A percentile compares a stretch with the other conserved stretches of the same genome.
Evolutionary conservation across 352 stramenopile species (phyloP).

Genomic region (Pythium guiyangense): DNA sequence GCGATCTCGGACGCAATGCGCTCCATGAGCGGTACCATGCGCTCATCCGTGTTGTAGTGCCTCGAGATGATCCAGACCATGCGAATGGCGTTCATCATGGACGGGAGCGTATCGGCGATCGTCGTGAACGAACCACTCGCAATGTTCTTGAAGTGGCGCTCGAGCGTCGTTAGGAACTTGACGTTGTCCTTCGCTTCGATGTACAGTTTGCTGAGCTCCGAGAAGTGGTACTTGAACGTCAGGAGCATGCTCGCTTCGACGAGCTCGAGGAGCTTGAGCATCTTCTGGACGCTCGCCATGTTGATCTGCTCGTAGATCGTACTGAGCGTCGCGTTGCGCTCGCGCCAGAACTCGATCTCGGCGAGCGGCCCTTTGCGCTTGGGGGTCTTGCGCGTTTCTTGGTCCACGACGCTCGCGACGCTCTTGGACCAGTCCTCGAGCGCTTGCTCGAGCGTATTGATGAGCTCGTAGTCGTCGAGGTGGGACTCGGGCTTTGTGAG

Average conservation of each 20-base stretch:
- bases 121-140: conserved; percentile 85
- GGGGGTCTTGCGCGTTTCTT: conserved; percentile 83
- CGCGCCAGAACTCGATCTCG: conserved; percentile 96
- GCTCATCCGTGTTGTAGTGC: conserved; percentile 97
- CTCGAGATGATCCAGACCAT: conserved; percentile 98
- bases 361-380: conserved; percentile 89
- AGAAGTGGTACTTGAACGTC: conserved; percentile 94
- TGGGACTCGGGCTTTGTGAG: conserved; percentile 87
- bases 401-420: conserved; percentile 86
- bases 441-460: conserved; percentile 87
- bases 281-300: conserved; percentile 93
- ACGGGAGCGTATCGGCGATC: conserved; percentile 92
- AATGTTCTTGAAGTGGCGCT: conserved; percentile 96
- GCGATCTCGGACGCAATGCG: conserved; percentile 92
- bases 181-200: conserved; percentile 96
- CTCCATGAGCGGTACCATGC: conserved; percentile 96
- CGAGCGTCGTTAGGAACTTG: conserved; percentile 95
- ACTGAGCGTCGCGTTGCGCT: conserved; percentile 91
- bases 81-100: conserved; percentile 95
- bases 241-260: conserved; percentile 89
- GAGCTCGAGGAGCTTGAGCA: conserved; percentile 91
- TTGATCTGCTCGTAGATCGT: conserved; percentile 96
- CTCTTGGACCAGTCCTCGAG: conserved; percentile 93
- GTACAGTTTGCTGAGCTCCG: conserved; percentile 93
- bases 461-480: conserved; percentile 82